These are phyloP conservation scores for Sclerotinia spermophila DNA, from an alignment of 2,329 filamentous ascomycete species.

Conservation along the genomic window DNA sequence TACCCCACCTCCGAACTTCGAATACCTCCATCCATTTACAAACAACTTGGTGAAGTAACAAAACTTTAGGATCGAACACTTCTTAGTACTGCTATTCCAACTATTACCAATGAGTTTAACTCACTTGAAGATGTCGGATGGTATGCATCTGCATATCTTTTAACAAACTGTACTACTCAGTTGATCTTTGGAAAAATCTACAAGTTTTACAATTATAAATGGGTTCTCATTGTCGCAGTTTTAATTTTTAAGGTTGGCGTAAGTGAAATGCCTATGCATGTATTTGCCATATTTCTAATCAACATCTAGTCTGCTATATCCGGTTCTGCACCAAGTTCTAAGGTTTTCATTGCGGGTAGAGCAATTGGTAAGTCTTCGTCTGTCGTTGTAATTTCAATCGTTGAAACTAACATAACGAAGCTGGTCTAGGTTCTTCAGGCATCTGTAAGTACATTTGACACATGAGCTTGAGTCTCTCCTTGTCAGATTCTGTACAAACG, in stretches of 20 bases:
- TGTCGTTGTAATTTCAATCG: conserved; percentile 2
- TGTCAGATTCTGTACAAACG: not conserved
- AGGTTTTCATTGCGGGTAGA: conserved; percentile 38
- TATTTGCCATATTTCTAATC: not conserved
- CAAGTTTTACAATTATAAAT: conserved; percentile 36
- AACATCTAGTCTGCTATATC: conserved; percentile 35
- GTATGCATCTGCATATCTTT: conserved; percentile 43
- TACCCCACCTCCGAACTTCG: not conserved
- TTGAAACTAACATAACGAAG: conserved; percentile 12
- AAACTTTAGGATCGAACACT: conserved; percentile 37
- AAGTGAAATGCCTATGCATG: conserved; percentile 12
- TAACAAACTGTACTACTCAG: conserved; percentile 36
- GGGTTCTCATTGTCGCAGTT: conserved; percentile 33
- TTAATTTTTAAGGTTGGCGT: conserved; percentile 38
- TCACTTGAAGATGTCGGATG: conserved; percentile 45
- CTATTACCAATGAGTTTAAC: conserved; percentile 40
- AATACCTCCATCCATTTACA: not conserved
- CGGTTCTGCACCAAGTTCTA: conserved; percentile 36
- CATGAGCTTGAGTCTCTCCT: too few species aligned
- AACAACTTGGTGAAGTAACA: not conserved
- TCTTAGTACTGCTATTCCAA: conserved; percentile 40
- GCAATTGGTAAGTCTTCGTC: conserved; percentile 31
- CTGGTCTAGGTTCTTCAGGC: conserved; percentile 31
- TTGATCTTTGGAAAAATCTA: conserved; percentile 36
- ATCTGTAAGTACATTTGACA: conserved; percentile 5